phyloP scores from a whole-genome alignment of 352 stramenopile genomes.

The Pythium sp. region DNA sequence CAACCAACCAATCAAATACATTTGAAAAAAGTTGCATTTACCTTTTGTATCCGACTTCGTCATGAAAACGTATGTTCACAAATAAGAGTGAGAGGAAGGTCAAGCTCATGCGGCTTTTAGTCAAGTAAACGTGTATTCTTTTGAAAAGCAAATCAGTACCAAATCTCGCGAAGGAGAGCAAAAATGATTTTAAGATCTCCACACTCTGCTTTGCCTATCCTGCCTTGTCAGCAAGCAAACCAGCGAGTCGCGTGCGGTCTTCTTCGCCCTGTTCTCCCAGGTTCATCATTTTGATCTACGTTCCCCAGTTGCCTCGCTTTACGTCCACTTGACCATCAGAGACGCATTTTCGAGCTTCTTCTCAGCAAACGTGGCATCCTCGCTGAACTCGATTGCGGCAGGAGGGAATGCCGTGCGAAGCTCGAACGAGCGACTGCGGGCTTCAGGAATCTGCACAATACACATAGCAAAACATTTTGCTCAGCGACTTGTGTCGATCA shows the following conservation, averaged over 20 bases:
- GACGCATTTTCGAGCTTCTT: constrained; percentile 73
- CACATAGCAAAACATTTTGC: not conserved
- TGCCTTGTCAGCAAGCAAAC: not conserved
- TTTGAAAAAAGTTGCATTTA: not conserved
- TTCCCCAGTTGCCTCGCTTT: not conserved
- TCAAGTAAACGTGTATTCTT: not conserved
- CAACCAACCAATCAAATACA: not conserved
- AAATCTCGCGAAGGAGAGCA: not conserved
- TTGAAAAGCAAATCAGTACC: not conserved
- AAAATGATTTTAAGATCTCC: not conserved
- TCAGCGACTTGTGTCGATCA: not conserved
- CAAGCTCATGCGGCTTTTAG: not conserved
- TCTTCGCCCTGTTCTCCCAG: not conserved
- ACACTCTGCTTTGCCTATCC: not conserved
- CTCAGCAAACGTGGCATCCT: constrained; percentile 54
- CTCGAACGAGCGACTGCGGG: constrained; percentile 64
- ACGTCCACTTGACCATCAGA: constrained; percentile 75
- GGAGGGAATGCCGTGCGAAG: constrained; percentile 69
- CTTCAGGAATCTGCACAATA: constrained; percentile 47
- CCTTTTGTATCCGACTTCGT: not conserved
- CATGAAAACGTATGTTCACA: not conserved
- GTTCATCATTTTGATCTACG: constrained; percentile 5
- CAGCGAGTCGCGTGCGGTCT: not conserved
- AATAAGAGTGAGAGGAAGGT: not conserved
- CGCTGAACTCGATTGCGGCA: constrained; percentile 44